A percentile compares a stretch with the other conserved stretches of the same genome.
Conservation (phyloP, 768 basidiomycete species). For the Leccinum fibrillosum region DNA sequence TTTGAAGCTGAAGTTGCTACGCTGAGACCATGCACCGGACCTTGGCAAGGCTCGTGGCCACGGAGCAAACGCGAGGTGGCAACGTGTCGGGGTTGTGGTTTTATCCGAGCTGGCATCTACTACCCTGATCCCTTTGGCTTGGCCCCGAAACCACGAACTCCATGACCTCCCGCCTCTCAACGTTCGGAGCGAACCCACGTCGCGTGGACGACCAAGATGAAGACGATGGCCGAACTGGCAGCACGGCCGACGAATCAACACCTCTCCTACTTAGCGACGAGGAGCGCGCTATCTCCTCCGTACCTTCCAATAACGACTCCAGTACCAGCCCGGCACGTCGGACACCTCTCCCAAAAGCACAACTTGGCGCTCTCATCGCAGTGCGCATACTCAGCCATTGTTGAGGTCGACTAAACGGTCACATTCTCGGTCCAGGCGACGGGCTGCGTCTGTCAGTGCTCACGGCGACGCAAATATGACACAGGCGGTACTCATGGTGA, state of each 20-base stretch:
- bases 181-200: background rate
- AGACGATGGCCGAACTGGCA: background rate
- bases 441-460: slow-evolving; percentile 52
- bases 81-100: background rate
- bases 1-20: background rate
- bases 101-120: background rate
- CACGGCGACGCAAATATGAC: slow-evolving; percentile 87
- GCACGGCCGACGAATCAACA: slow-evolving; percentile 10
- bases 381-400: slow-evolving; percentile 56
- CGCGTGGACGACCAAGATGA: background rate
- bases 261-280: slow-evolving; percentile 10
- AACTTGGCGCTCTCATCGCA: slow-evolving; percentile 37
- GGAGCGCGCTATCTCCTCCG: slow-evolving; percentile 2
- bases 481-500: slow-evolving; percentile 91
- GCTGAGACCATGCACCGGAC: too few relatives aligned
- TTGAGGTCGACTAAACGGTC: slow-evolving; percentile 40
- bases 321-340: background rate
- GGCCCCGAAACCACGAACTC: background rate
- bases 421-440: slow-evolving; percentile 52
- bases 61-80: background rate
- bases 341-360: slow-evolving; percentile 42
- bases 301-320: too few relatives aligned
- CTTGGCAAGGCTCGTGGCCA: too few relatives aligned
- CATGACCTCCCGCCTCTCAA: background rate
- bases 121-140: background rate